Base-by-base conservation (phyloP, 305 asterid species). In the Fraxinus ornus region DNA sequence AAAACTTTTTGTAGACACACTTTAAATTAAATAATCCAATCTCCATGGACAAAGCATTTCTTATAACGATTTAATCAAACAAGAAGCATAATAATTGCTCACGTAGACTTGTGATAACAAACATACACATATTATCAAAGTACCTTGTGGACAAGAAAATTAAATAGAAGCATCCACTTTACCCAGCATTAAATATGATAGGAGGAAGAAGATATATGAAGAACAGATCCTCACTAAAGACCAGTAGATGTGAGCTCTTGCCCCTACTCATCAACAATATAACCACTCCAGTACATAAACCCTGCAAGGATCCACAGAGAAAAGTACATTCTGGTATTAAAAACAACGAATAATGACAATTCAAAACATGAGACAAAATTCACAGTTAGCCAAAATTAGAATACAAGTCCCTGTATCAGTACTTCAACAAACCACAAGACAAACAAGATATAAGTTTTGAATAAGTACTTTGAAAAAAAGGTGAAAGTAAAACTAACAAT, bases 141-240 rank as follows among this genome's bases (percentile, higher is more conserved):
- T 55, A 55, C 24, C 24, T 52, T 5, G 3, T 52, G 64, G 24
- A 52, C 22, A 52, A 52, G 64, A 52, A 52, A 52, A 52, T 17
- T 52, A 52, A 52, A 52, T 17, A 37, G 62, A 39, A 9, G 68
- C 55, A 32, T 47, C n/a, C 47, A 73, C 44, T 85, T 55, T 80
- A 87, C 87, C 89, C 89, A 0, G 86, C 89, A 77, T 87, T 87
- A 49, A 87, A 87, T 33, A 87, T 84, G 49, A 87, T 82, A 1
- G 89, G 87, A 4, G 89, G 89, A 60, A 87, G 89, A 22, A 87
- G 77, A 84, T 87, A 87, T 21, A 80, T 84, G 80, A 87, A 87
- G 84, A 87, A 87, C 37, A 87, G 86, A 35, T 82, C 87, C 79
- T 86, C 89, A 1, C 86, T 85, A 47, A 86, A 86, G 64, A 78